phyloP scores from a whole-genome alignment of 2,329 filamentous ascomycete genomes.

The Xylariaceae sp. region DNA sequence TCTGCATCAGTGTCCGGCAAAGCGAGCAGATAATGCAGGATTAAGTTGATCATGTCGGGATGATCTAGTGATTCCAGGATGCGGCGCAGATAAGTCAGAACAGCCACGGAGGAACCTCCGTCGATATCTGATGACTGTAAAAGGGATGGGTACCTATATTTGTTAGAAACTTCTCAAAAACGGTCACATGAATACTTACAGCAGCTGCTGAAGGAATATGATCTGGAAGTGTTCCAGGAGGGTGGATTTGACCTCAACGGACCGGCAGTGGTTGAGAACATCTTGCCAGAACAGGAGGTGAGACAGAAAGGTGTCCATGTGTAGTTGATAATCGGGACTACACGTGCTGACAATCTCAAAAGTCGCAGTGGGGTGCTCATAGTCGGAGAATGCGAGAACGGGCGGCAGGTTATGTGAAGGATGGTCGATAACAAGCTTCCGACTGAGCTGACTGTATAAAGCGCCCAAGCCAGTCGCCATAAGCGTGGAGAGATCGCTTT shows the following conservation, averaged over 20 bases:
- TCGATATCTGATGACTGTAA: constrained; percentile 96
- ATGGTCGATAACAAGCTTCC: constrained; percentile 77
- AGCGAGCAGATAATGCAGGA: constrained; percentile 85
- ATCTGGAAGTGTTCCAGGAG: constrained; percentile 96
- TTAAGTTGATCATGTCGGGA: constrained; percentile 88
- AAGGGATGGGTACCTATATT: constrained; percentile 77
- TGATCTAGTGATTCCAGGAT: constrained; percentile 90
- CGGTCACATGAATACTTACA: constrained; percentile 50
- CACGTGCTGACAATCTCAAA: constrained; percentile 70
- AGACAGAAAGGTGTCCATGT: constrained; percentile 88
- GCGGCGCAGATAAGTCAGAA: constrained; percentile 84
- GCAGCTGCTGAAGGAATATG: constrained; percentile 86
- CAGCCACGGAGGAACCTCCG: constrained; percentile 91
- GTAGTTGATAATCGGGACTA: constrained; percentile 70
- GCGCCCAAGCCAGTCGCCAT: constrained; percentile 95
- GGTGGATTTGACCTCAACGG: constrained; percentile 84
- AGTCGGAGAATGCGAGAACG: constrained; percentile 84
- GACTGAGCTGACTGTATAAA: constrained; percentile 60
- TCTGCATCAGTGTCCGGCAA: constrained; percentile 56
- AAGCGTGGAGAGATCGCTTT: constrained; percentile 90
- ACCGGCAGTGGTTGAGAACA: constrained; percentile 90
- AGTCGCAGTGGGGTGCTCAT: constrained; percentile 64
- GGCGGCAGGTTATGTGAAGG: constrained; percentile 70
- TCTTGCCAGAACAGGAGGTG: constrained; percentile 98
- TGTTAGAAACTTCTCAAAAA: constrained; percentile 10